phyloP scores from a whole-genome alignment of 805 yeast species.

The Clavispora santaluciae region DNA sequence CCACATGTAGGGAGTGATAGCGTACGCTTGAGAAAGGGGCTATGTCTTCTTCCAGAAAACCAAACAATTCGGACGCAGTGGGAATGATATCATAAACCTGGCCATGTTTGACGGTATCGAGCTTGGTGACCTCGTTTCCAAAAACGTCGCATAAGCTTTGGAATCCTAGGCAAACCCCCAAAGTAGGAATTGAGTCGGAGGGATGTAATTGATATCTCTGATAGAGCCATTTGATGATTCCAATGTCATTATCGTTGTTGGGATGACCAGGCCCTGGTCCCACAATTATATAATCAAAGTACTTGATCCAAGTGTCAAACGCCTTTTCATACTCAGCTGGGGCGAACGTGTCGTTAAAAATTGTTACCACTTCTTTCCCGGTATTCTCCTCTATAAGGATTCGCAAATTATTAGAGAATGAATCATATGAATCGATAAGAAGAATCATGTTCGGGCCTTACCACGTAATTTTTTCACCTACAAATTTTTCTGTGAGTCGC shows the following conservation, averaged over 20 bases:
- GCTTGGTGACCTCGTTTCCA: slow-evolving; percentile 52
- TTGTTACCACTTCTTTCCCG: slow-evolving; percentile 45
- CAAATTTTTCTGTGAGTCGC: neutral
- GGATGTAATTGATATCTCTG: slow-evolving; percentile 16
- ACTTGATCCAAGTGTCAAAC: slow-evolving; percentile 39
- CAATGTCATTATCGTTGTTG: slow-evolving; percentile 53
- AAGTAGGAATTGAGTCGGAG: slow-evolving; percentile 47
- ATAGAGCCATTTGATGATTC: slow-evolving; percentile 62
- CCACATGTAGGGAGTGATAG: slow-evolving; percentile 79
- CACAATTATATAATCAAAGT: slow-evolving; percentile 70
- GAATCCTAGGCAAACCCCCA: slow-evolving; percentile 93
- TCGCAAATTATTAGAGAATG: slow-evolving; percentile 81
- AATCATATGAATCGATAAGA: slow-evolving; percentile 89
- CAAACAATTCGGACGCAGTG: slow-evolving; percentile 30
- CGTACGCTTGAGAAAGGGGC: slow-evolving; percentile 63
- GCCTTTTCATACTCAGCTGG: slow-evolving; percentile 26
- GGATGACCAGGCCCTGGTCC: slow-evolving; percentile 99
- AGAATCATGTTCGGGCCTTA: slow-evolving; percentile 41
- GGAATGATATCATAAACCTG: slow-evolving; percentile 58
- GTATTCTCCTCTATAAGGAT: slow-evolving; percentile 55
- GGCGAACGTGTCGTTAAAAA: slow-evolving; percentile 56
- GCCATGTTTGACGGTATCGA: slow-evolving; percentile 74
- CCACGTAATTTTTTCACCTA: neutral
- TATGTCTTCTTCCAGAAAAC: neutral
- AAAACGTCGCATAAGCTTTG: slow-evolving; percentile 68